Percentiles rank a stretch among this genome's conserved stretches.
Conservation (phyloP, 139 green algal genomes). For the Trebouxia sp. region DNA sequence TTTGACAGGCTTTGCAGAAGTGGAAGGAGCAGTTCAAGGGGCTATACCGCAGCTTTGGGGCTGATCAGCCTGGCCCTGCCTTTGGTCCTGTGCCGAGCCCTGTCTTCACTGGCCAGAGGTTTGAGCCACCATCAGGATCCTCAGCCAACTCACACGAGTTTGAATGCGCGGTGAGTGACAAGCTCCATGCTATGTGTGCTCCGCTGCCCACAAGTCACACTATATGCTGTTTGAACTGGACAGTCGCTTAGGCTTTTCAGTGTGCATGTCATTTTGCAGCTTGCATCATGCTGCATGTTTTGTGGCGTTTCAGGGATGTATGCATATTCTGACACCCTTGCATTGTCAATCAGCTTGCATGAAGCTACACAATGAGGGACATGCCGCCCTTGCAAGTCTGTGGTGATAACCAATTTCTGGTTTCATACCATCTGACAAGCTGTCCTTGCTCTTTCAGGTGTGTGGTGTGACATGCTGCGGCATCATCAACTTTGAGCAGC, state of each 20-base stretch:
- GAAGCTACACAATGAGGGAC: no score
- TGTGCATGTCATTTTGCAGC: not conserved
- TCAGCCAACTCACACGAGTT: constrained; percentile 29
- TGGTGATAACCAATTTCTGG: no score
- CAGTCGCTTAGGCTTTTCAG: no score
- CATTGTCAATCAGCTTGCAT: no score
- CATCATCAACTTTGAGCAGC: constrained; percentile 54
- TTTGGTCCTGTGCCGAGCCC: not conserved
- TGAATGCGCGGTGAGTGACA: constrained; percentile 5
- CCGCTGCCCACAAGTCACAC: no score
- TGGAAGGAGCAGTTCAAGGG: constrained; percentile 25
- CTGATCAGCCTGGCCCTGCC: not conserved
- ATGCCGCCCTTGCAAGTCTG: no score
- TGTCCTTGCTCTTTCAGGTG: constrained; percentile 29
- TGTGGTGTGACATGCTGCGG: constrained; percentile 57
- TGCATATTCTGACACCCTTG: no score
- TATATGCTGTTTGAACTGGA: no score
- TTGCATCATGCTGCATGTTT: not conserved
- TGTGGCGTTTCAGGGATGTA: no score
- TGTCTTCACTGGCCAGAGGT: not conserved
- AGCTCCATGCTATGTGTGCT: not conserved
- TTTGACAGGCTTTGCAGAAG: not conserved
- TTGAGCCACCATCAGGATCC: not conserved
- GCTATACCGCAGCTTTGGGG: constrained; percentile 24
- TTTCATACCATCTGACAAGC: no score